These are phyloP conservation scores for Serendipita sp. DNA, from an alignment of 768 basidiomycete species.

Conservation along the genomic window DNA sequence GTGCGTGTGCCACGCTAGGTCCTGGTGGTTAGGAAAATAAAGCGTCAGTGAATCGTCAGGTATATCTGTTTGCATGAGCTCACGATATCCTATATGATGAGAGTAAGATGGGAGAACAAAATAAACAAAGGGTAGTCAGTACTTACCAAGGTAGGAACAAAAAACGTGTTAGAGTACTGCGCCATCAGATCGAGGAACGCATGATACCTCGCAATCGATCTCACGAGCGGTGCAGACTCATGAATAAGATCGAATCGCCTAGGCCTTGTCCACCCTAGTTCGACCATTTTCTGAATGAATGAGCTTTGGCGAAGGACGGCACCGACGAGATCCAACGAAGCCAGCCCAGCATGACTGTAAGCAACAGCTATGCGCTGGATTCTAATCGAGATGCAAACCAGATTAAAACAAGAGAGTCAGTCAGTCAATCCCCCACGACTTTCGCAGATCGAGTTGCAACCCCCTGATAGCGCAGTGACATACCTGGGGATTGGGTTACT, in stretches of 20 bases:
- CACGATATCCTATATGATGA: neutral
- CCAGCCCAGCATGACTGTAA: neutral
- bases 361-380: neutral
- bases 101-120: neutral
- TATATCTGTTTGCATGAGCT: too few species aligned
- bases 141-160: constrained; percentile 13
- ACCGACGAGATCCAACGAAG: constrained; percentile 6
- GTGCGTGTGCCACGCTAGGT: constrained; percentile 14
- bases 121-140: neutral
- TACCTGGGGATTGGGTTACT: too few species aligned
- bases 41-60: neutral
- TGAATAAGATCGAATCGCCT: constrained; percentile 2
- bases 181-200: constrained; percentile 14
- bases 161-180: neutral
- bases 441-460: too few species aligned
- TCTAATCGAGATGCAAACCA: neutral
- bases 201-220: constrained; percentile 14
- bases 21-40: neutral
- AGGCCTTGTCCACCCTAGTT: constrained; percentile 11
- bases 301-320: constrained; percentile 11
- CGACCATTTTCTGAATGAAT: constrained; percentile 11
- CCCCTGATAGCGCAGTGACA: too few species aligned
- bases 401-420: neutral
- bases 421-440: too few species aligned
- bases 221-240: constrained; percentile 5